A percentile compares a stretch with the other conserved stretches of the same genome.
Evolutionary conservation across 257 asterid species (phyloP).

Genomic region (Eucommia ulmoides): DNA sequence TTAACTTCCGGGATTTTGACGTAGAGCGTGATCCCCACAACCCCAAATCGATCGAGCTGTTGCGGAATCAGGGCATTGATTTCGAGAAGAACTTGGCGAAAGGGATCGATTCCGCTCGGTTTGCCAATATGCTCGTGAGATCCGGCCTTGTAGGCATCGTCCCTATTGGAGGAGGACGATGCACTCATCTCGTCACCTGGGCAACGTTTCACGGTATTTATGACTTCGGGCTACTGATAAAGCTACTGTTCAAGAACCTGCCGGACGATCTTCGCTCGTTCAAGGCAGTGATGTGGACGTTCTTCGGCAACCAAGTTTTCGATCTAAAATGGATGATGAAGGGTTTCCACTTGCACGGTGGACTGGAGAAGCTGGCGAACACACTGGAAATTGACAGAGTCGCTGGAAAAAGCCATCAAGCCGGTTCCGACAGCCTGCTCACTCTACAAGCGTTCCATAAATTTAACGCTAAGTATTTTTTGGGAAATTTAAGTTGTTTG

Average conservation of each 20-base stretch:
- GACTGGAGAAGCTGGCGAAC: background rate
- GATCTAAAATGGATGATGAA: background rate
- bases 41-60: background rate
- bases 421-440: background rate
- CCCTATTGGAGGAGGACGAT: too few species aligned
- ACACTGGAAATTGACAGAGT: background rate
- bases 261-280: background rate
- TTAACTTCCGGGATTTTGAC: background rate
- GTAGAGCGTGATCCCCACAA: background rate
- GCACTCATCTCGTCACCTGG: background rate
- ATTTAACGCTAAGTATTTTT: too few species aligned
- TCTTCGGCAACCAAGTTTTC: background rate
- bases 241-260: background rate
- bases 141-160: background rate
- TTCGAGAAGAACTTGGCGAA: background rate
- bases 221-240: background rate
- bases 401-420: background rate
- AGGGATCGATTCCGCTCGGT: background rate
- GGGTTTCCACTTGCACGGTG: background rate
- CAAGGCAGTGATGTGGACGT: background rate
- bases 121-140: background rate
- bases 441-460: too few species aligned
- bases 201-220: background rate
- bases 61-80: background rate
- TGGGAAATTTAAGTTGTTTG: too few species aligned